Base-by-base conservation (phyloP, 345 rosid species). In the Eucalyptus pumila region DNA sequence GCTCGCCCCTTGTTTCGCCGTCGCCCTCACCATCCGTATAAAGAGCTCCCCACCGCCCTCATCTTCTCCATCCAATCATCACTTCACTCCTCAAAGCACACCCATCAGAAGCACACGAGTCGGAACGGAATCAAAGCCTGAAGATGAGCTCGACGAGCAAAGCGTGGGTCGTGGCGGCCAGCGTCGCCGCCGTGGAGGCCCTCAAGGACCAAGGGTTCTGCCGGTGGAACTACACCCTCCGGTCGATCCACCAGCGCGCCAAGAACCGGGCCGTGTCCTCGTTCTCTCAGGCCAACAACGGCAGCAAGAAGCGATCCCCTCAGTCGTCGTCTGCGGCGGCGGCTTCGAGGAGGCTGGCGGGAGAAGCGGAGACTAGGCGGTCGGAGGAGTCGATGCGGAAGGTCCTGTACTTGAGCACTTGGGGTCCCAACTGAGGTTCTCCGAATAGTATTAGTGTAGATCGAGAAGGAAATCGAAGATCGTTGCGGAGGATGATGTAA, bases 381-480 rank as follows among this genome's bases (percentile, higher is more conserved):
- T 91, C 94, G 21, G 94, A 94, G 44, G 94, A 94, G 90, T 93
- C 96, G 3, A n/a, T 93, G 56, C 88, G 94, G 88, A 92, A 88
- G 72, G 94, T 95, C 89, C 92, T 93, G 93, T 94, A 93, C 90
- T 90, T 95, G 92, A 94, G 96, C 89, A 88, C 94, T 85, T 93
- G 95, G 97, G 94, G 93, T 89, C 94, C 95, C 1, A 34, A 16
- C 1, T 69, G 80, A 69, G 80, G 42, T 3, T 69, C 44, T 17
- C 24, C 2, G 13, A 32, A 3, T 69, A 69, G 80, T 17, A 16
- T 26, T 56, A 56, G 56, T 2, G 13, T 62, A 62, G 80, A 67
- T 67, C 76, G 21, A n/a, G 10, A n/a, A 65, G 19, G 37, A 32
- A 65, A n/a, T 65, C 19, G 19, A 65, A 65, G 37, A 4, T n/a